These are phyloP conservation scores for Lasiosphaeriaceae sp. DNA, from an alignment of 495 filamentous ascomycete species.

Conservation along the genomic window DNA sequence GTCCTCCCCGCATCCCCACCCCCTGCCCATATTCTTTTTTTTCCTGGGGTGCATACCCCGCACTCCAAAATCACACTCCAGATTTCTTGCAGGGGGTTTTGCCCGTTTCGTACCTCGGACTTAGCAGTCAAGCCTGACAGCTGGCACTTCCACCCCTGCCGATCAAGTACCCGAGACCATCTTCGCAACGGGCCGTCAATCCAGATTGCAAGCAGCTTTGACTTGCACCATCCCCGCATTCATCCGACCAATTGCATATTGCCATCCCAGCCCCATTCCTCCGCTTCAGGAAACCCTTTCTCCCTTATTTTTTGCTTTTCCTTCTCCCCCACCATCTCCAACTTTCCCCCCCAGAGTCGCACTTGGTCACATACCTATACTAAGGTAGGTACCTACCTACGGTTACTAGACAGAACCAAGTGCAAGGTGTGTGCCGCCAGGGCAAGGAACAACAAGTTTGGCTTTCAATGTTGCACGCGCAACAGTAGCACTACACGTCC, in stretches of 20 bases:
- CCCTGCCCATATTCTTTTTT: not conserved
- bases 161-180: conserved; percentile 12
- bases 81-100: not conserved
- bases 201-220: too few species aligned
- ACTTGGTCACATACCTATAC: too few species aligned
- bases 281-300: conserved; percentile 23
- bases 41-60: conserved; percentile 1
- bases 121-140: not conserved
- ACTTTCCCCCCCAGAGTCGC: not conserved
- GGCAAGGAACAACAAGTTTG: too few species aligned
- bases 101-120: conserved; percentile 13
- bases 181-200: conserved; percentile 29
- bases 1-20: not conserved
- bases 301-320: not conserved
- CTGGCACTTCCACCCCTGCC: conserved; percentile 7
- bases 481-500: not conserved
- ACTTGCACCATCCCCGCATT: conserved; percentile 21
- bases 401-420: too few species aligned
- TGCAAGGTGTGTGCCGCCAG: too few species aligned
- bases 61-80: conserved; percentile 2
- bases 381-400: too few species aligned
- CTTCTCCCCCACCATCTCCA: conserved; percentile 4
- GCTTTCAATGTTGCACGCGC: too few species aligned
- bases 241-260: conserved; percentile 20
- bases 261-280: conserved; percentile 5